A percentile compares a stretch with the other conserved stretches of the same genome.
Evolutionary conservation across 2,329 filamentous ascomycete species (phyloP).

Genomic region (Chalara sp.): DNA sequence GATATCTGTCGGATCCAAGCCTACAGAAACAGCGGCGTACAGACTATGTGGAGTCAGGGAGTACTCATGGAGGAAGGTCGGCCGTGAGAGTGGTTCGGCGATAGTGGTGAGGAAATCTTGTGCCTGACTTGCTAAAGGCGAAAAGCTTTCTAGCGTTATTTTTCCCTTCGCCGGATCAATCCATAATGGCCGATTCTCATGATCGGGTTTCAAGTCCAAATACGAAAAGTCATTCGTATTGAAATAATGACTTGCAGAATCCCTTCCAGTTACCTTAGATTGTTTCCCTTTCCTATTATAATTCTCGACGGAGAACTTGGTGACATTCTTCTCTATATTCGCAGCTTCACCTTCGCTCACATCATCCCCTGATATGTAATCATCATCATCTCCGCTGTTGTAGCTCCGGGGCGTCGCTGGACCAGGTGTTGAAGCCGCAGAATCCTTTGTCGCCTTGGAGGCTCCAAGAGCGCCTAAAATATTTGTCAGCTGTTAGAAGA

Average conservation of each 20-base stretch:
- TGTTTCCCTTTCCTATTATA: slow-evolving; percentile 17
- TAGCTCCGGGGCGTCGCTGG: slow-evolving; percentile 52
- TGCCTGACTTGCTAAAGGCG: slow-evolving; percentile 75
- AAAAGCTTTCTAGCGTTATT: slow-evolving; percentile 93
- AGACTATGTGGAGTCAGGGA: slow-evolving; percentile 85
- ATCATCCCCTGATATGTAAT: slow-evolving; percentile 37
- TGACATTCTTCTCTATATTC: slow-evolving; percentile 50
- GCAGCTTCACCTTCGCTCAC: slow-evolving; percentile 44
- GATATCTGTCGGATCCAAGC: slow-evolving; percentile 83
- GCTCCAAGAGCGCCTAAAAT: slow-evolving; percentile 37
- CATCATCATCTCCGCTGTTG: slow-evolving; percentile 44
- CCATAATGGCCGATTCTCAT: slow-evolving; percentile 85
- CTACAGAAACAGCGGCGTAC: slow-evolving; percentile 92
- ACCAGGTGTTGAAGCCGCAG: slow-evolving; percentile 53
- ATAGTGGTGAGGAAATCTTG: slow-evolving; percentile 96
- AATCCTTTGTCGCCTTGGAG: slow-evolving; percentile 49
- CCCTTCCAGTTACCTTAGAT: slow-evolving; percentile 9
- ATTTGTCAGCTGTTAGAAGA: slow-evolving; percentile 26
- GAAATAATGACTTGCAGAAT: slow-evolving; percentile 29
- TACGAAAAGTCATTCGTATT: slow-evolving; percentile 63
- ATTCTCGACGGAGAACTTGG: slow-evolving; percentile 44
- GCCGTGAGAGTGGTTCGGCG: slow-evolving; percentile 84
- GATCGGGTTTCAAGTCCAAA: slow-evolving; percentile 77
- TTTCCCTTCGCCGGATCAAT: slow-evolving; percentile 81
- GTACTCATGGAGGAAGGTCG: slow-evolving; percentile 90